Base-by-base conservation (phyloP, 2,329 filamentous ascomycete species). In the Lachnellula suecica region DNA sequence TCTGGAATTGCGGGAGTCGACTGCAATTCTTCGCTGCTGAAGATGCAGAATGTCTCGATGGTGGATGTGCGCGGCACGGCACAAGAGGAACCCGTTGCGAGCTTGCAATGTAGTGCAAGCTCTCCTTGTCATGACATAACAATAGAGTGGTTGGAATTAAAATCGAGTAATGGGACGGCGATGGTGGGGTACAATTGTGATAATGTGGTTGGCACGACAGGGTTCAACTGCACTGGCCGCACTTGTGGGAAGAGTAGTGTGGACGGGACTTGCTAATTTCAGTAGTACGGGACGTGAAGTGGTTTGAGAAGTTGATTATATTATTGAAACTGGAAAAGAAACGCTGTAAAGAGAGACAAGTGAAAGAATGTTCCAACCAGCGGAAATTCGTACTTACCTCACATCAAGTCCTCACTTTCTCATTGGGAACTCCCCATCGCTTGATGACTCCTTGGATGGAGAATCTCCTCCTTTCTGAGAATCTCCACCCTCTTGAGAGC, bases 11-110 rank as follows among this genome's bases (percentile, higher is more conserved):
- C 58, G 4, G 68, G 70, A n/a, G n/a, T n/a, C 0, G 70, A 72
- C 38, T 74, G 71, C 57, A 70, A 67, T 0, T 70, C 68, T 19
- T 68, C 65, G 2, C 58, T 68, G 29, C 75, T 76, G 52, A 65
- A 74, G 47, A 63, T 76, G 27, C 54, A 58, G 2, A 64, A 72
- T 46, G 53, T 74, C 51, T 67, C 19, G 35, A 27, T 8, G 8
- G 4, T 23, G 3, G 53, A 59, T 23, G 45, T 66, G 1, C 50
- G 44, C 0, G 62, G 66, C 0, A 64, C 62, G 3, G 57, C 53
- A 2, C 23, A 17, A n/a, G 54, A 51, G 1, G 27, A 46, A 4
- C 51, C 58, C 4, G 60, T 69, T 15, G 60, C 61, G 4, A 67
- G 61, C 35, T 58, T 68, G 1, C 66, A 69, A 45, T 69, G 68